Base-by-base conservation (phyloP, 352 stramenopile genomes). In the Aphanomyces stellatus region DNA sequence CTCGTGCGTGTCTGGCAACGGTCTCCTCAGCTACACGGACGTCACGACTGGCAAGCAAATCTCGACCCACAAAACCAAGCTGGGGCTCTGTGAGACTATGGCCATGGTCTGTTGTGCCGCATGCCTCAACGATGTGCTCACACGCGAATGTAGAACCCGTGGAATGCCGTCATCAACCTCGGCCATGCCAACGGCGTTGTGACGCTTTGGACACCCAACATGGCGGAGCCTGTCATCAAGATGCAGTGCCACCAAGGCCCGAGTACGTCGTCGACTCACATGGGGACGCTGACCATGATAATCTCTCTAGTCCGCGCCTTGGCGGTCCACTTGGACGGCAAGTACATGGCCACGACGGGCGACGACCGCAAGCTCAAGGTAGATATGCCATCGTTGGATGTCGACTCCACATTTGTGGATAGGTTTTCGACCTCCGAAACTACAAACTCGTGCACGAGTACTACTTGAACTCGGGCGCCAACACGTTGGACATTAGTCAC, bases 161-260 rank as follows among this genome's bases (percentile, higher is more conserved):
- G 86, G 75, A 99, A 99, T 70, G 96, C 92, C 25, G 89, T 99
- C 17, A 76, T 99, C 19, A 95, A 99, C 74, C 74, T 98, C 4
- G 97, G 97, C 49, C 97, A 99, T 76, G 83, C 85, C 37, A 99
- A 97, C 75, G 97, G 97, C 37, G 94, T 97, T 37, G 97, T 99
- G n/a, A 98, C 96, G 24, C 80, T 99, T 11, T 99, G 97, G 97
- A 98, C 88, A 28, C 97, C 97, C 6, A 96, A 96, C 70, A 97
- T 88, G 87, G 68, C 75, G 27, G 83, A 95, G 62, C 84, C 94
- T 30, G 84, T 99, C 31, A 95, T 99, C 49, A 98, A 98, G 74
- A 97, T 99, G 79, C 86, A 99, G 49, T 98, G 91, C 74, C 96
- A 99, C 76, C 86, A 95, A 62, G 96, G 95, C 68, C 89, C 95